Base-by-base conservation (phyloP, 2,329 filamentous ascomycete species). In the Triangularia setosa region DNA sequence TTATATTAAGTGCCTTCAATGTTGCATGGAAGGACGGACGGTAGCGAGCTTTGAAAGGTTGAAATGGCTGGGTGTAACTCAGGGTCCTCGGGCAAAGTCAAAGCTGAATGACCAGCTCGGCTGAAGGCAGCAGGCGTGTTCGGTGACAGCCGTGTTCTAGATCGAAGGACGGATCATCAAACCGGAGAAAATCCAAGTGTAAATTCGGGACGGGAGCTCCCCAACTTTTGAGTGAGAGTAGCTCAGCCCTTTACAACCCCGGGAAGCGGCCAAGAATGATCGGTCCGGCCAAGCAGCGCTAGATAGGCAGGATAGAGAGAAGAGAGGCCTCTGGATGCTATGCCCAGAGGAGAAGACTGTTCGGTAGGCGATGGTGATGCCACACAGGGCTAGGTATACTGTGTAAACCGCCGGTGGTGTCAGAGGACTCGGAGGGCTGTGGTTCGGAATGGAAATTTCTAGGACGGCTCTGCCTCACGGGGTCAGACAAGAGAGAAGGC, bases 1-100 rank as follows among this genome's bases (percentile, higher is more conserved):
- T 62, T 65, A 68, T 67, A 67, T 66, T 65, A 64, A 56, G 55
- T 64, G 40, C 18, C 33, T 59, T 21, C 53, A 27, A 62, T 61
- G 63, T 56, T 62, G 61, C 64, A 69, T 65, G n/a, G 52, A 64
- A n/a, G 18, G 33, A 24, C 62, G 60, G 65, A 53, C 44, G 35
- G 64, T 63, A 69, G 64, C 65, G 63, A 64, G 54, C 12, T 30
- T 62, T 53, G 52, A 35, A 14, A 14, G 58, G 44, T 14, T 21
- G 44, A 54, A 54, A 60, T 25, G 58, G 14, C 53, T 56, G 54
- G 60, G 30, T 58, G 60, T 44, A 63, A 59, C 40, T 28, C 52
- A 27, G 56, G 52, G 33, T 33, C 54, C 23, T 35, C 14, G 54
- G 54, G 52, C 57, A 59, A 44, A 4, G 14, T 18, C 23, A 7